Percentiles rank a stretch among this genome's conserved stretches.
Evolutionary conservation across 306 rosid species (phyloP).

Genomic region (Crotalaria pallida): DNA sequence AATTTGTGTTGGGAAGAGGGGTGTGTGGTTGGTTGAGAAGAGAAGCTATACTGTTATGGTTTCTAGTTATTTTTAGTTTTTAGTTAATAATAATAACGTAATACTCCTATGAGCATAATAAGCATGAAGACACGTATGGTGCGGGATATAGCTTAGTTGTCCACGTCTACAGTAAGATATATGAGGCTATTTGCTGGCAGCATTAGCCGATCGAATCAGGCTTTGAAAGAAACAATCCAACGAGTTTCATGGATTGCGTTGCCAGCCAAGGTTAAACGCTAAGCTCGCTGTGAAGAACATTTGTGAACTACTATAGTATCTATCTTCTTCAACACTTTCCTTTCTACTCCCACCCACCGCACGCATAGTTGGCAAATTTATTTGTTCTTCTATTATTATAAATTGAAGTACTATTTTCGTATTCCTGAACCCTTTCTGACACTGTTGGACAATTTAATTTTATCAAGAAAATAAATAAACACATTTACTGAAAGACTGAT

Average conservation of each 20-base stretch:
- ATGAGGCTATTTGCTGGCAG: background rate
- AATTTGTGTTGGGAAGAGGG: background rate
- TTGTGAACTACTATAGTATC: too few relatives aligned
- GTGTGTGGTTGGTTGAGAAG: background rate
- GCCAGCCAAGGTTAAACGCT: background rate
- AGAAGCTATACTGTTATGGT: background rate
- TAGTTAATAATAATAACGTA: background rate
- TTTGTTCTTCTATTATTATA: background rate
- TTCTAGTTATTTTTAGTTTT: background rate
- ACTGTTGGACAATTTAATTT: background rate
- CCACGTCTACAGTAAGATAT: background rate
- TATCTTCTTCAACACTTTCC: background rate
- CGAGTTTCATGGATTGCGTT: slow-evolving; percentile 11
- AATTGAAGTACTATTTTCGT: background rate
- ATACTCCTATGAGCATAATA: background rate
- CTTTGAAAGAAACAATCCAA: background rate
- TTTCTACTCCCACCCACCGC: background rate
- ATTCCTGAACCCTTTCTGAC: background rate
- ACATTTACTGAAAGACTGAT: background rate
- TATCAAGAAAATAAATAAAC: background rate
- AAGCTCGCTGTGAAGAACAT: slow-evolving; percentile 1
- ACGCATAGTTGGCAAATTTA: background rate
- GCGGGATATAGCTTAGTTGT: background rate
- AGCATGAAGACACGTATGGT: background rate
- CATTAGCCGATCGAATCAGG: background rate